Evolutionary conservation across 202 grass and related monocot species (phyloP).

Genomic region (Musa balbisiana): DNA sequence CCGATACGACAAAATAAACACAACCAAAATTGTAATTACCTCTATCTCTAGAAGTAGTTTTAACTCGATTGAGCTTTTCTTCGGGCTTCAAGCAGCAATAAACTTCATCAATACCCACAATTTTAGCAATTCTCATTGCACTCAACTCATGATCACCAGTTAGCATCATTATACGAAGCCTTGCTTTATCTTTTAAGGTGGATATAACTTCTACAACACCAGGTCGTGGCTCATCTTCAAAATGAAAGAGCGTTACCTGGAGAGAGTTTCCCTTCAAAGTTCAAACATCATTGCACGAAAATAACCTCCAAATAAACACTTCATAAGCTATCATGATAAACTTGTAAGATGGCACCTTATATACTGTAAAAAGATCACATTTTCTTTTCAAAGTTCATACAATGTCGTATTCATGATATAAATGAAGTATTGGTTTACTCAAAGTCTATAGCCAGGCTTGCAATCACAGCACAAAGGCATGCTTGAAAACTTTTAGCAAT

Average conservation of each 20-base stretch:
- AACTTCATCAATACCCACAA: constrained; percentile 82
- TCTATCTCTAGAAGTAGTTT: constrained; percentile 77
- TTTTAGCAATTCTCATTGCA: constrained; percentile 73
- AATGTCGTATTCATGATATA: no score
- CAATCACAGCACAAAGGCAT: neutral
- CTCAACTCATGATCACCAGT: constrained; percentile 96
- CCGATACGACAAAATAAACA: no score
- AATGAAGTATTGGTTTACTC: neutral
- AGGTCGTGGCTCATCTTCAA: constrained; percentile 78
- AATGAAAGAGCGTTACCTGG: constrained; percentile 90
- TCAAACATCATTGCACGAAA: neutral
- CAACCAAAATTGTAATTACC: constrained; percentile 31
- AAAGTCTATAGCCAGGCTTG: neutral
- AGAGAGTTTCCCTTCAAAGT: neutral
- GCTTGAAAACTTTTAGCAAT: no score
- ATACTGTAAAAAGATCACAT: no score
- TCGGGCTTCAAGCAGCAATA: constrained; percentile 79
- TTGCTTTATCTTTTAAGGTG: constrained; percentile 67
- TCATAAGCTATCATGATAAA: neutral
- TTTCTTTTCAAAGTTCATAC: neutral
- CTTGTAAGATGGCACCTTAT: neutral
- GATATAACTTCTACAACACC: constrained; percentile 83
- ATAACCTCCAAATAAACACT: neutral
- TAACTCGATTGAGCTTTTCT: constrained; percentile 93
- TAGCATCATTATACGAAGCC: constrained; percentile 92